A percentile compares a stretch with the other conserved stretches of the same genome.
Evolutionary conservation across 305 asterid species (phyloP).

Genomic region (Vinca major): DNA sequence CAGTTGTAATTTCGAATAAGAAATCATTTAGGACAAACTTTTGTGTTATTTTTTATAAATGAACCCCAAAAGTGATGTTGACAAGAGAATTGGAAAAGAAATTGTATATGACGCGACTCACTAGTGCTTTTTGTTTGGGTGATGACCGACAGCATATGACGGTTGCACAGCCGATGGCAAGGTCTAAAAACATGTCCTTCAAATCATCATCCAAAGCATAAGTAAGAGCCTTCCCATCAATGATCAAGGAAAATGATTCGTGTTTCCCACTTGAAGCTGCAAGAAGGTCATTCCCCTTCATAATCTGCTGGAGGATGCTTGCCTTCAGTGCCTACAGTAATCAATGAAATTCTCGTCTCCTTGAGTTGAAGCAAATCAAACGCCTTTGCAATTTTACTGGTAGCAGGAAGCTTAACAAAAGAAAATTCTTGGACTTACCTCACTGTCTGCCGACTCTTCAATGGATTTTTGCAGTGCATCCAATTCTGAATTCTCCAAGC

Average conservation of each 20-base stretch:
- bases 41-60: background rate
- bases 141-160: slow-evolving; percentile 86
- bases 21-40: background rate
- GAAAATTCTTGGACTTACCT: slow-evolving; percentile 19
- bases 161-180: slow-evolving; percentile 65
- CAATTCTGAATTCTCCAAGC: slow-evolving; percentile 41
- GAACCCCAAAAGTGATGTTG: background rate
- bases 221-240: slow-evolving; percentile 64
- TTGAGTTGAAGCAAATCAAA: background rate
- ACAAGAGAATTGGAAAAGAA: background rate
- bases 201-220: slow-evolving; percentile 56
- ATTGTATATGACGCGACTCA: slow-evolving; percentile 18
- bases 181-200: slow-evolving; percentile 47
- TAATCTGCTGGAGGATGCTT: slow-evolving; percentile 49
- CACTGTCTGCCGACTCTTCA: slow-evolving; percentile 18
- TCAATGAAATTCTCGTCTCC: background rate
- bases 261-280: slow-evolving; percentile 29
- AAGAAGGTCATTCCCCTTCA: slow-evolving; percentile 50
- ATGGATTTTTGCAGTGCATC: slow-evolving; percentile 23
- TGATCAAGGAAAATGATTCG: slow-evolving; percentile 44
- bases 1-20: slow-evolving; percentile 31
- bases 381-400: background rate
- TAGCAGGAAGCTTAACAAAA: background rate
- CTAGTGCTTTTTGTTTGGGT: slow-evolving; percentile 82
- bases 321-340: slow-evolving; percentile 47